Evolutionary conservation across 345 rosid species (phyloP), one percentile per base, ranked within the genome.

Genomic region (Arabidopsis suecica): DNA sequence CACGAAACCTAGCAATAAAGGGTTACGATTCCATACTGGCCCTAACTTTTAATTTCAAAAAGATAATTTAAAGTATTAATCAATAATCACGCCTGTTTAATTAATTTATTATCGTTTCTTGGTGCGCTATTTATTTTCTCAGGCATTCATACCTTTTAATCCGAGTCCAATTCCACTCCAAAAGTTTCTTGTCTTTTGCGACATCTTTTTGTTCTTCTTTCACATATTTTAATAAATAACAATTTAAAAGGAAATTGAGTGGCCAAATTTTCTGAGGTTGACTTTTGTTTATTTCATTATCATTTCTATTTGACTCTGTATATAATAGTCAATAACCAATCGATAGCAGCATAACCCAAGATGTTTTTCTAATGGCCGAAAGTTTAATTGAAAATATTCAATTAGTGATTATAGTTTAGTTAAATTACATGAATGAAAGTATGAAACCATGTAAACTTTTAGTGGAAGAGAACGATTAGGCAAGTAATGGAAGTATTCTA

Each of bases 141-240:
- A 59, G 53, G 42, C 64, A 61, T 72, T 59, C 42, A 72, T 47
- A 48, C 56, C 42, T 78, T 78, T 59, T 72, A 72, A 78, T 78
- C 81, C 73, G 77, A 78, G 50, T 78, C 81, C 59, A 72, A 78
- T 53, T 66, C 81, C 81, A 78, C 81, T 78, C 76, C 77, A 50
- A 72, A 78, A 78, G 81, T 78, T 78, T 78, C 50, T 78, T 78
- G 81, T 78, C 81, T 72, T 78, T 72, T 78, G 71, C 28, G 66
- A 56, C 58, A 70, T 65, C 68, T 44, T 71, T 58, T 63, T 38
- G 18, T 30, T 18, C 23, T 28, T 51, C 48, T 65, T 72, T 51
- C 45, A 11, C 45, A 72, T 65, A 70, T 72, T 72, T 66, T 72
- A 72, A 7, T 66, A 66, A 40, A 59, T 64, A 71, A 4, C 4